Base-by-base conservation (phyloP, 805 yeast genomes). In the Saccharomycopsis schoenii region DNA sequence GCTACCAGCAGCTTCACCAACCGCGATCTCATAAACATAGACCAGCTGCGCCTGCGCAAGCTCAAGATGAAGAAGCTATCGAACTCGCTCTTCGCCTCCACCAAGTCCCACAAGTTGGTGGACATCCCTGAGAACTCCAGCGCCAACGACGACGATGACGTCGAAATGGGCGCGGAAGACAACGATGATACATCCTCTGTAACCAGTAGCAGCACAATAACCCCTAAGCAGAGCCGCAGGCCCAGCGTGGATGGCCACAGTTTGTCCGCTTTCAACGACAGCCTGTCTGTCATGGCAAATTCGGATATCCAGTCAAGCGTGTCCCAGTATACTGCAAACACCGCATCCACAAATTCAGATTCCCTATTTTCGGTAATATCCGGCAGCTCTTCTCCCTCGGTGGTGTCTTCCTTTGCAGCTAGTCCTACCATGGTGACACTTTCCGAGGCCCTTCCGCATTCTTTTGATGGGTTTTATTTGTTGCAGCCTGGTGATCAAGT, bases 401-500 rank as follows among this genome's bases (percentile, higher is more conserved):
- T 51, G n/a, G 21, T 43, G 19, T 25, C 37, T 3, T 42, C 61
- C 15, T 56, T 62, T 14, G 10, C 62, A 6, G 52, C 58, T 15
- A 4, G 56, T 4, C 58, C 61, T 5, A 60, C 62, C 15, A 58
- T 65, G 42, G 58, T 76, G 4, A 68, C 78, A 0, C 68, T 83
- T 37, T 74, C 77, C 58, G 79, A 82, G 25, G 83, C 82, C 0
- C 65, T 84, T n/a, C 88, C 88, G 0, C 69, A 69, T 15, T 73
- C 73, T 34, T 84, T 77, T 66, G 67, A 72, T 21, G 84, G 82
- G 66, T 82, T 83, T 81, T 84, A 84, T 68, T 72, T 84, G 0
- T 79, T 84, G 1, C 87, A 83, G 61, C 70, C 80, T 25, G 74
- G 76, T 43, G 79, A 78, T 61, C 76, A 80, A 9, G 63, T 68